Evolutionary conservation across 140 eudicot genomes (phyloP), one percentile per base, ranked within the genome.

Genomic region (Artemisia princeps): DNA sequence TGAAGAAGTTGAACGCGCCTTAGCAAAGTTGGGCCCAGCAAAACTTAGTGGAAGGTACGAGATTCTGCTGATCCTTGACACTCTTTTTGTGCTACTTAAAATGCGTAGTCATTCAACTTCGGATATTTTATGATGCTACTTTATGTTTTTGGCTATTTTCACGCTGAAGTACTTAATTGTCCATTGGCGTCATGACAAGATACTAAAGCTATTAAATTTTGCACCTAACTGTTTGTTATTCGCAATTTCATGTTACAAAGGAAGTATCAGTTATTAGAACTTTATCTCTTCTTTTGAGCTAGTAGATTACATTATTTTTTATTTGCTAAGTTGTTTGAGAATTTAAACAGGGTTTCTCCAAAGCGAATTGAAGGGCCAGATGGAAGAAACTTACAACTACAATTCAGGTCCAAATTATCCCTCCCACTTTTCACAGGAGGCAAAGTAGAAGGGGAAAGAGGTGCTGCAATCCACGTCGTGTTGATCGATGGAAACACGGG

Each of bases 1-100:
- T 70, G 99, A 94, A 86, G 99, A 94, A 79, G 96, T 94, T 26
- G 99, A 94, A 70, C 96, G 99, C 45, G 99, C 99, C 78, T 76
- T 94, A 74, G 84, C 95, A 52, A 94, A 85, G 79, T 67, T 94
- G 63, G 95, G 85, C 44, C 94, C 96, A 48, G 76, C 90, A 19
- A 82, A 80, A 82, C 74, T 86, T 74, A 77, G 51, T 71, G 96
- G 90, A 55, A 88, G 94, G 99, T 89, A 80, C 0, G 72, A 15
- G 60, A 3, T 23, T 26, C 54, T 14, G 58, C 5, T 24, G 62
- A 74, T 17, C 55, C 54, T 58, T 50, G 23, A 57, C 7, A 33
- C 19, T 67, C 63, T 4, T 68, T 69, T 19, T 12, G 64, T 13
- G 28, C 30, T 13, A 19, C 8, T 2, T 22, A 56, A 10, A 19